phyloP scores from a whole-genome alignment of 805 yeast species.

The Grigorovia humatica region DNA sequence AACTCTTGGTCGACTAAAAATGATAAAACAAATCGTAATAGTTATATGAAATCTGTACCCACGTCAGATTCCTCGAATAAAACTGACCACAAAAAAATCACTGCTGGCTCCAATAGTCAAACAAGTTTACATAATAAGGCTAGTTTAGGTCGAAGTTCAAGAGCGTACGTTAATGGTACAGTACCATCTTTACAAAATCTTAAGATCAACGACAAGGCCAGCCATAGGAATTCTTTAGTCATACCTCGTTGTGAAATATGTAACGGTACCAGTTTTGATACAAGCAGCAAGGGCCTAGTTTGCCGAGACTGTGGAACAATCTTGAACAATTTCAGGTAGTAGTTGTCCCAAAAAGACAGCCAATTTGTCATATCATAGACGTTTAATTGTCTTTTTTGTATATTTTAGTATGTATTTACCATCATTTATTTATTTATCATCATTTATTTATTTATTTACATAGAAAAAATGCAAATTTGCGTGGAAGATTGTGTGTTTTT shows the following conservation, averaged over 20 bases:
- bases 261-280: conserved; percentile 5
- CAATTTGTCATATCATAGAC: no score
- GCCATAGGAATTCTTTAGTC: neutral
- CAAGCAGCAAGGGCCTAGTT: conserved; percentile 3
- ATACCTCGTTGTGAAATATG: conserved; percentile 9
- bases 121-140: neutral
- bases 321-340: conserved; percentile 11
- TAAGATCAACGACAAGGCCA: neutral
- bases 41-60: no score
- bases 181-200: neutral
- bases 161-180: neutral
- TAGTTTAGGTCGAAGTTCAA: neutral
- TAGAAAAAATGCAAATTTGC: no score
- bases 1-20: neutral
- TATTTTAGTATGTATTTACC: no score
- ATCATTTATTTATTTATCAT: no score
- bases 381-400: no score
- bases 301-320: conserved; percentile 13
- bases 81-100: neutral
- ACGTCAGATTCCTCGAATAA: neutral
- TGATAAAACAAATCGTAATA: neutral
- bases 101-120: neutral
- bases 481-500: no score
- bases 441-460: no score
- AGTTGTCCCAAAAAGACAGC: neutral